These are phyloP conservation scores for Orbilia brochopaga DNA, from an alignment of 2,329 filamentous ascomycete species.

Conservation along the genomic window DNA sequence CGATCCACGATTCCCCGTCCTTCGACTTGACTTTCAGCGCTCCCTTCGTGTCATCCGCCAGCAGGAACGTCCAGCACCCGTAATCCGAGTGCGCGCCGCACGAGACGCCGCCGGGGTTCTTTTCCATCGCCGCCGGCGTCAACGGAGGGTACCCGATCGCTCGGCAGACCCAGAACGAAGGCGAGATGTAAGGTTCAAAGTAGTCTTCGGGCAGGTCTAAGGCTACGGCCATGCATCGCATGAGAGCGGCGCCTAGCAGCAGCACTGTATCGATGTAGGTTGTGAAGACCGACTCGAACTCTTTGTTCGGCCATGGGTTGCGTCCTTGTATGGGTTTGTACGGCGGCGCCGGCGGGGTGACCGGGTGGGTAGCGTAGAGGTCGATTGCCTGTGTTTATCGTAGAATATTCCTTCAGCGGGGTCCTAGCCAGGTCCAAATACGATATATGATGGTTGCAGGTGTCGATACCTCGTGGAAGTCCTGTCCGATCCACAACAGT, in stretches of 20 bases:
- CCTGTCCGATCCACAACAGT: conserved; percentile 36
- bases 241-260: conserved; percentile 52
- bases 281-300: conserved; percentile 56
- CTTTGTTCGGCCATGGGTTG: conserved; percentile 60
- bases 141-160: conserved; percentile 55
- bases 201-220: conserved; percentile 53
- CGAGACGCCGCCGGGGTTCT: conserved; percentile 56
- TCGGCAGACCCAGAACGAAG: conserved; percentile 54
- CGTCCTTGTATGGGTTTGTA: conserved; percentile 57
- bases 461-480: conserved; percentile 56
- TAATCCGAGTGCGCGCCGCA: conserved; percentile 61
- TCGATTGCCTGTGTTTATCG: conserved; percentile 54
- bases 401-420: conserved; percentile 1
- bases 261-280: conserved; percentile 48
- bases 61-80: conserved; percentile 61
- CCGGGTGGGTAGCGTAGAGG: conserved; percentile 54
- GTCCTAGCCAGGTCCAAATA: not conserved
- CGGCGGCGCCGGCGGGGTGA: conserved; percentile 49
- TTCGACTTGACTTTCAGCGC: conserved; percentile 60
- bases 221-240: conserved; percentile 54
- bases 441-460: not conserved
- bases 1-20: conserved; percentile 58
- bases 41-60: conserved; percentile 59
- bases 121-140: conserved; percentile 14
- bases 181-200: conserved; percentile 54